Evolutionary conservation across 768 basidiomycete genomes (phyloP), one percentile per base, ranked within the genome.

Genomic region (Podaxis sp.): DNA sequence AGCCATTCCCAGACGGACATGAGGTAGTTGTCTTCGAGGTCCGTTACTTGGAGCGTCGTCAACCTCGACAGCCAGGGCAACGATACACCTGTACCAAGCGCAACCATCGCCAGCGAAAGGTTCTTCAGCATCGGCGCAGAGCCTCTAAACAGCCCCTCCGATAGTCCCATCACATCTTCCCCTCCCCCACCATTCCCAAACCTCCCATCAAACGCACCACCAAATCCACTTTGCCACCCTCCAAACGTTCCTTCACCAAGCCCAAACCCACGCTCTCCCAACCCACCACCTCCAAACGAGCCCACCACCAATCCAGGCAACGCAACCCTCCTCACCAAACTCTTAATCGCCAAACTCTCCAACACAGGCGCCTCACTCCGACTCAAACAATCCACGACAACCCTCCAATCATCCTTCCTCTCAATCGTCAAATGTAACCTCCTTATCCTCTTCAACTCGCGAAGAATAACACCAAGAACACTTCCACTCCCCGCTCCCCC

Each of bases 341-440:
- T 53, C 51, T 53, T 60, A 3, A 60, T n/a, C 20, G 26, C 59
- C 51, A 60, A 36, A 28, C 51, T 53, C 52, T 60, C 59, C 24
- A 60, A 20, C 38, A 36, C 38, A 37, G 59, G 59, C 10, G 59
- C 59, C 38, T 53, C 50, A 40, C 26, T 20, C 38, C 38, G 17
- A 17, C 38, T 53, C 40, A 60, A 60, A 24, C 26, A 28, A 53
- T 60, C 59, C 40, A 60, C 33, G 10, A 60, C 24, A 0, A 40
- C 17, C 59, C 59, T 52, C 59, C 59, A 60, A 28, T 60, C 59
- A 17, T 60, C 59, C 24, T 53, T 60, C 36, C 38, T 52, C 38
- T 60, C 59, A 40, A 60, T 53, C 51, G 59, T 60, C 22, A 60
- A 41, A 60, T 60, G 59, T 12, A 60, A 37, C 38, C 28, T 60